Evolutionary conservation across 371 early-diverging fungal species (phyloP).

Genomic region (Rhizopus stolonifer): DNA sequence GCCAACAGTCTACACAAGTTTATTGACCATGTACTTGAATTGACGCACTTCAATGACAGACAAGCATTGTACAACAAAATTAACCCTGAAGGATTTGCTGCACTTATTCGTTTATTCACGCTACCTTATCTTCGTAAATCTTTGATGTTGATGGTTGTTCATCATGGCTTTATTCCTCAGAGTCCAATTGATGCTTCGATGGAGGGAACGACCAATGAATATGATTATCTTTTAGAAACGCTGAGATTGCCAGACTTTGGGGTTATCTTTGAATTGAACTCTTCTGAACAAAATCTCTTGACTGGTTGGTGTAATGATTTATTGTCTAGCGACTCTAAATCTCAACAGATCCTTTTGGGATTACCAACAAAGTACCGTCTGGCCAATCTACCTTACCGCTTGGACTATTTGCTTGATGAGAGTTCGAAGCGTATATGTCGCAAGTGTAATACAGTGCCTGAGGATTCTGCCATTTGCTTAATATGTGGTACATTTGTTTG

Average conservation of each 20-base stretch:
- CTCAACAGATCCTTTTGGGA: conserved; percentile 37
- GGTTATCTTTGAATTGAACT: conserved; percentile 22
- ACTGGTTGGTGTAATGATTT: conserved; percentile 42
- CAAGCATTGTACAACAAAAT: conserved; percentile 19
- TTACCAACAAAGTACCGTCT: conserved; percentile 65
- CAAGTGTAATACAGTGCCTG: conserved; percentile 81
- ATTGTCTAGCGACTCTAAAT: background rate
- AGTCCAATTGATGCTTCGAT: conserved; percentile 17
- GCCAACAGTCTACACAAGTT: conserved; percentile 13
- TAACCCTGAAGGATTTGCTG: conserved; percentile 16
- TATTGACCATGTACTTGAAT: conserved; percentile 7
- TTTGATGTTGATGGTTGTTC: conserved; percentile 40
- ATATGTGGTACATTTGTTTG: conserved; percentile 94
- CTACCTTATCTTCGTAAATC: conserved; percentile 46
- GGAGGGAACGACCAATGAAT: conserved; percentile 25
- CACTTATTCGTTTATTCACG: conserved; percentile 35
- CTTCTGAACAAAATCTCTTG: conserved; percentile 26
- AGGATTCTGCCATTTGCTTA: conserved; percentile 90
- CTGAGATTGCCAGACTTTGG: conserved; percentile 33
- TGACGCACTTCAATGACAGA: background rate
- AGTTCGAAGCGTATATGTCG: conserved; percentile 73
- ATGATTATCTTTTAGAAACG: conserved; percentile 31
- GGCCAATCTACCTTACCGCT: conserved; percentile 74
- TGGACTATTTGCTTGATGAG: conserved; percentile 85
- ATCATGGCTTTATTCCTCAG: conserved; percentile 44